phyloP scores from a whole-genome alignment of 805 yeast species.

The Zygosaccharomyces bailii region DNA sequence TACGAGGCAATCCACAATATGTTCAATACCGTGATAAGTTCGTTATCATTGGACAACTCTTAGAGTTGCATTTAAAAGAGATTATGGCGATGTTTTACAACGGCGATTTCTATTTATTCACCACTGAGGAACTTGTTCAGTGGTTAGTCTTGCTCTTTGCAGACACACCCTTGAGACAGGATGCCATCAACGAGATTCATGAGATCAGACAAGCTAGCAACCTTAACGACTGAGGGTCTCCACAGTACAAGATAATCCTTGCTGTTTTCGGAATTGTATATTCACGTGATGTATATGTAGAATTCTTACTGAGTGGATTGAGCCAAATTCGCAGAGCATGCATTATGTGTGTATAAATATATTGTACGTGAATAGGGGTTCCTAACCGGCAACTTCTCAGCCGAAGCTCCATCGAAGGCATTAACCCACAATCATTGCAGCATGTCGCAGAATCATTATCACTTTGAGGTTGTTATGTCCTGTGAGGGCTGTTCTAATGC shows the following conservation, averaged over 20 bases:
- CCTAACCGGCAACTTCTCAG: neutral
- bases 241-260: too few relatives aligned
- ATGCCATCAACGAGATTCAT: slow-evolving; percentile 37
- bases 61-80: slow-evolving; percentile 40
- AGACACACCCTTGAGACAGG: slow-evolving; percentile 38
- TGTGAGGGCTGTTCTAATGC: slow-evolving; percentile 90
- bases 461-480: slow-evolving; percentile 78
- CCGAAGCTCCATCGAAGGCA: neutral
- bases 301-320: neutral
- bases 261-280: too few relatives aligned
- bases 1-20: slow-evolving; percentile 21
- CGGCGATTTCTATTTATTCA: slow-evolving; percentile 40
- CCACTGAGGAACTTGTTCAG: slow-evolving; percentile 37
- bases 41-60: slow-evolving; percentile 25
- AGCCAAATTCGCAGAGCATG: neutral
- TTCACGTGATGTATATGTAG: slow-evolving; percentile 5
- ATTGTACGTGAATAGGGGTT: neutral
- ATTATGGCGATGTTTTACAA: slow-evolving; percentile 41
- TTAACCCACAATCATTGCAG: neutral
- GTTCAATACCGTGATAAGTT: slow-evolving; percentile 31
- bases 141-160: slow-evolving; percentile 41
- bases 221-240: too few relatives aligned
- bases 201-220: slow-evolving; percentile 48
- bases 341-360: neutral
- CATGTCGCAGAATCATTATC: slow-evolving; percentile 53